Evolutionary conservation across 2,329 filamentous ascomycete species (phyloP), one percentile per base, ranked within the genome.

Genomic region (Fusarium annulatum): DNA sequence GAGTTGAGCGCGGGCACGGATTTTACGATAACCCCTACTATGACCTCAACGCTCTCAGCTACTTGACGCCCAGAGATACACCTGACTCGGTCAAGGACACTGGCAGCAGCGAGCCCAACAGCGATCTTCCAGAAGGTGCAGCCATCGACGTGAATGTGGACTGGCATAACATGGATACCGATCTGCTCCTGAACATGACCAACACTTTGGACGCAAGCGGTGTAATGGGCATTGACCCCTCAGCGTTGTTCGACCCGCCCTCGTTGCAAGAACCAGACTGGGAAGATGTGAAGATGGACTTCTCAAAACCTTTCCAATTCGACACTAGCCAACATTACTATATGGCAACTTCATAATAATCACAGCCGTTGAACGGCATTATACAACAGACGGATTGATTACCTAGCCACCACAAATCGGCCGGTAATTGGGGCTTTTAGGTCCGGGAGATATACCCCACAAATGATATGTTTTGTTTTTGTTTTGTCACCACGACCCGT

Each of bases 21-120:
- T 82, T 53, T 78, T 75, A 63, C 63, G 88, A 86, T 19, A 69
- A 69, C n/a, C 59, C 67, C 10, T 65, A 59, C 46, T 59, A 69
- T 23, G 83, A 87, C 5, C 86, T 89, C 61, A 84, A 84, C 18
- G 88, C 91, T 69, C 85, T 88, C 78, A 84, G 81, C 61, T 81
- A 88, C 14, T 90, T 88, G 64, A 89, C 89, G 30, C 89, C 89
- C 1, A 89, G 90, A 67, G 89, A 91, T 76, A 92, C 90, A 12
- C 90, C 90, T 1, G 90, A 91, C 73, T 91, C 89, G 5, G 88
- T 85, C 79, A 90, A 91, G 78, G 89, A 91, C 64, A 87, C 86
- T 73, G 86, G 87, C 8, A 80, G 83, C 14, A 90, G 89, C 45
- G 89, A 91, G 75, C 88, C 88, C 15, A 91, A 87, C 69, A 91